Conservation (phyloP, 1,284 basidiomycete genomes). For the Trichosporon coremiiforme region DNA sequence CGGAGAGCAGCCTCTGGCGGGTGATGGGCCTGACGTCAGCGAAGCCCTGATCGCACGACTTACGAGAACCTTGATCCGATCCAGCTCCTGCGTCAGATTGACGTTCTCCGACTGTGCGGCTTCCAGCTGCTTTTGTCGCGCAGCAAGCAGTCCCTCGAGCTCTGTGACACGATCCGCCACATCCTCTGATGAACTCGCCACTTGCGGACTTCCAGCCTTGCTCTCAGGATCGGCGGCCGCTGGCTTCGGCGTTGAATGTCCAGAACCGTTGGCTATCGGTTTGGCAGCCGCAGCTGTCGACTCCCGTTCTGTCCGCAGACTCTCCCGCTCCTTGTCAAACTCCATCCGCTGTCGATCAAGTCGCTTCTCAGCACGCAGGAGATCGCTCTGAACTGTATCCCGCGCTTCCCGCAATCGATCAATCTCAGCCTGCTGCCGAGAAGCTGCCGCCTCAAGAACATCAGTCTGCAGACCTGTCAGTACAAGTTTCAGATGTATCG, state of each 20-base stretch:
- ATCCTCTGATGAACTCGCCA: not conserved
- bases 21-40: conserved; percentile 36
- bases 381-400: conserved; percentile 63
- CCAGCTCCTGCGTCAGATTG: conserved; percentile 43
- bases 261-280: conserved; percentile 62
- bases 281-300: conserved; percentile 33
- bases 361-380: conserved; percentile 69
- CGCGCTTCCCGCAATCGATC: conserved; percentile 63
- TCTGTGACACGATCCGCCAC: not conserved
- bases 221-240: conserved; percentile 41
- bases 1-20: conserved; percentile 47
- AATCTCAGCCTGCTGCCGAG: conserved; percentile 64
- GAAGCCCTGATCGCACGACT: conserved; percentile 21
- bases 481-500: not conserved
- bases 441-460: conserved; percentile 59
- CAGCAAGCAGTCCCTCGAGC: not conserved
- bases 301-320: conserved; percentile 48
- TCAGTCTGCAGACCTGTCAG: not conserved
- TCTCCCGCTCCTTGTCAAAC: conserved; percentile 60
- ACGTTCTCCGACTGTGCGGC: conserved; percentile 39
- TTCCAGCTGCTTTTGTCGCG: conserved; percentile 41
- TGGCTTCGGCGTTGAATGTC: conserved; percentile 60
- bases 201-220: conserved; percentile 1
- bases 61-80: conserved; percentile 40
- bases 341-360: conserved; percentile 71